Conservation (phyloP, 805 yeast species). For the Ogataea methanolica region DNA sequence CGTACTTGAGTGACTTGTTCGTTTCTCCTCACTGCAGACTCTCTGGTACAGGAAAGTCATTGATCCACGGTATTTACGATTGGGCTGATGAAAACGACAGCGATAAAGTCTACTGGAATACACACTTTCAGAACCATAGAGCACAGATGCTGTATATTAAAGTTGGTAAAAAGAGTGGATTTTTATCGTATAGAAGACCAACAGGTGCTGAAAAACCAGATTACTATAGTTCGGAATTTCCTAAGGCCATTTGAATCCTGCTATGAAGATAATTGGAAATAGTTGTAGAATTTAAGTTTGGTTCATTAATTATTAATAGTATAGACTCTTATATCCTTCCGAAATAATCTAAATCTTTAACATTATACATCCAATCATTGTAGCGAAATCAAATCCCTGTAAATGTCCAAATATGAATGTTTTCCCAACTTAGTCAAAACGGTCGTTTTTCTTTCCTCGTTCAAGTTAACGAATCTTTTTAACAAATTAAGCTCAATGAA, state of each 20-base stretch:
- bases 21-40: conserved; percentile 36
- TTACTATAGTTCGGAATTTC: not conserved
- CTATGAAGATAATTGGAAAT: not conserved
- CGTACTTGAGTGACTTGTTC: conserved; percentile 47
- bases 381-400: conserved; percentile 52
- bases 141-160: conserved; percentile 51
- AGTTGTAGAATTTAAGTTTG: not conserved
- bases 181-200: conserved; percentile 33
- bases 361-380: conserved; percentile 10
- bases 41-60: conserved; percentile 41
- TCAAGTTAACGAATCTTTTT: conserved; percentile 47
- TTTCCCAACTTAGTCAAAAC: conserved; percentile 56
- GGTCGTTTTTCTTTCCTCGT: conserved; percentile 50
- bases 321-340: not conserved
- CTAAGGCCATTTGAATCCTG: not conserved
- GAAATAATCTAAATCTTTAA: not conserved
- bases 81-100: conserved; percentile 40
- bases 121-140: conserved; percentile 47
- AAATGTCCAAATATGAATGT: conserved; percentile 53
- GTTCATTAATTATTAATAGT: not conserved
- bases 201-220: conserved; percentile 33
- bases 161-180: conserved; percentile 39
- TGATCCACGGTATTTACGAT: conserved; percentile 42
- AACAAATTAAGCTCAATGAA: conserved; percentile 61
- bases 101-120: conserved; percentile 45